Evolutionary conservation across 2,329 filamentous ascomycete species (phyloP).

Genomic region (Clarireedia monteithiana): DNA sequence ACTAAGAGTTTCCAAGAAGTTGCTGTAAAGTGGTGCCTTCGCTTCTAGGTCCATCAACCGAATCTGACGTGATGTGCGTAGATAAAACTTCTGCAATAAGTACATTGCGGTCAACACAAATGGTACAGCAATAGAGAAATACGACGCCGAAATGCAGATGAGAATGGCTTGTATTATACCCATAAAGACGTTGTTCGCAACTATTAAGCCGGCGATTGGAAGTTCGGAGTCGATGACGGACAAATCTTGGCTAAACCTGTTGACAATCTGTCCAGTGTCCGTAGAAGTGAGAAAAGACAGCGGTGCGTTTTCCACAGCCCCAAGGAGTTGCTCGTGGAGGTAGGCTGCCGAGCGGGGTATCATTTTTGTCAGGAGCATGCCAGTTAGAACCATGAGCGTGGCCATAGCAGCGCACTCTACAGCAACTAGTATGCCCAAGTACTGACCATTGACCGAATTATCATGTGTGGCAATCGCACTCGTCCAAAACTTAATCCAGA

Average conservation of each 20-base stretch:
- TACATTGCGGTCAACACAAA: not conserved
- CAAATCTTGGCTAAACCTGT: slow-evolving; percentile 22
- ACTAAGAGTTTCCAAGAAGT: slow-evolving; percentile 39
- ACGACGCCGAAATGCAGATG: not conserved
- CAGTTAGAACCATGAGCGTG: slow-evolving; percentile 9
- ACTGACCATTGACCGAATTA: slow-evolving; percentile 17
- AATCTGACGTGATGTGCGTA: slow-evolving; percentile 43
- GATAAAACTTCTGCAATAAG: slow-evolving; percentile 35
- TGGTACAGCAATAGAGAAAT: not conserved
- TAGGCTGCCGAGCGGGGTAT: slow-evolving; percentile 42
- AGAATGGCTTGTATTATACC: slow-evolving; percentile 23
- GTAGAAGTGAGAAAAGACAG: slow-evolving; percentile 36
- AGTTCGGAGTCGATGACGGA: slow-evolving; percentile 23
- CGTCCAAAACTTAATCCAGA: slow-evolving; percentile 39
- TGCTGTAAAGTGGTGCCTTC: slow-evolving; percentile 38
- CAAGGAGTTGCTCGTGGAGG: slow-evolving; percentile 41
- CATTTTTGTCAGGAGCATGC: slow-evolving; percentile 43
- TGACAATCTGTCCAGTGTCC: slow-evolving; percentile 26
- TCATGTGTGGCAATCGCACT: slow-evolving; percentile 17
- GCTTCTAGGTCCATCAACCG: slow-evolving; percentile 40
- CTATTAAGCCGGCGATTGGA: slow-evolving; percentile 9
- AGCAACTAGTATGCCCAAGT: slow-evolving; percentile 17
- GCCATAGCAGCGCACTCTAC: slow-evolving; percentile 19
- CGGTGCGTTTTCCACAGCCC: slow-evolving; percentile 36
- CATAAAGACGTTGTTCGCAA: not conserved